Percentiles rank a stretch among this genome's conserved stretches.
Evolutionary conservation across 345 rosid species (phyloP).

Genomic region (Balakata baccata): DNA sequence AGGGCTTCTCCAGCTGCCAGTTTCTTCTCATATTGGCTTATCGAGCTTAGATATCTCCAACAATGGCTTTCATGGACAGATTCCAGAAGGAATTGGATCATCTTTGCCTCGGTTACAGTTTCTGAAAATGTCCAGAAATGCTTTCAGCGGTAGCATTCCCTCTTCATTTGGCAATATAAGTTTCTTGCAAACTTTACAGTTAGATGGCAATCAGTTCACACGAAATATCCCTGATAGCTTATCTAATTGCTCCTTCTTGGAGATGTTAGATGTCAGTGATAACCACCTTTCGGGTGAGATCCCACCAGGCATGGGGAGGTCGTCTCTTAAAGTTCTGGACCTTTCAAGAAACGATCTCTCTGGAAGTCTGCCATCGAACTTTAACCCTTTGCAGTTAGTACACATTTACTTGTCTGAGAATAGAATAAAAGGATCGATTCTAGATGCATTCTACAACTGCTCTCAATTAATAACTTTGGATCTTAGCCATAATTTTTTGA

Average conservation of each 20-base stretch:
- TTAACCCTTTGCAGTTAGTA: neutral
- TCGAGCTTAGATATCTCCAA: no score
- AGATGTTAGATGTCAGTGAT: neutral
- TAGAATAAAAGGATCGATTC: neutral
- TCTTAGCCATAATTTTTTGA: conserved; percentile 17
- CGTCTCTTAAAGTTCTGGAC: neutral
- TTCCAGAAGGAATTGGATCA: no score
- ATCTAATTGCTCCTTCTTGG: neutral
- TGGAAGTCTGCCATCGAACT: conserved; percentile 2
- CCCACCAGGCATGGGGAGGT: neutral
- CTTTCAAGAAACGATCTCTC: conserved; percentile 6
- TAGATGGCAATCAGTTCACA: no score
- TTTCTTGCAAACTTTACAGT: no score
- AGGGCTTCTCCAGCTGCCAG: no score
- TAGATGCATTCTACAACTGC: neutral
- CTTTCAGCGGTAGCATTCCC: no score
- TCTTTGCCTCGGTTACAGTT: no score
- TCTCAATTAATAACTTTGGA: neutral
- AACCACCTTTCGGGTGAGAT: neutral
- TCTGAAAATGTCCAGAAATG: no score
- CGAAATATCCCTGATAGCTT: neutral
- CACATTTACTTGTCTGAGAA: conserved; percentile 7
- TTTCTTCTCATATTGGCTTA: no score
- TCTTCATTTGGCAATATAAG: no score
- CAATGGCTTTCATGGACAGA: no score